Percentiles rank a stretch among this genome's conserved stretches.
Evolutionary conservation across 768 basidiomycete species (phyloP).

Genomic region (Chalciporus sphaerocephalus): DNA sequence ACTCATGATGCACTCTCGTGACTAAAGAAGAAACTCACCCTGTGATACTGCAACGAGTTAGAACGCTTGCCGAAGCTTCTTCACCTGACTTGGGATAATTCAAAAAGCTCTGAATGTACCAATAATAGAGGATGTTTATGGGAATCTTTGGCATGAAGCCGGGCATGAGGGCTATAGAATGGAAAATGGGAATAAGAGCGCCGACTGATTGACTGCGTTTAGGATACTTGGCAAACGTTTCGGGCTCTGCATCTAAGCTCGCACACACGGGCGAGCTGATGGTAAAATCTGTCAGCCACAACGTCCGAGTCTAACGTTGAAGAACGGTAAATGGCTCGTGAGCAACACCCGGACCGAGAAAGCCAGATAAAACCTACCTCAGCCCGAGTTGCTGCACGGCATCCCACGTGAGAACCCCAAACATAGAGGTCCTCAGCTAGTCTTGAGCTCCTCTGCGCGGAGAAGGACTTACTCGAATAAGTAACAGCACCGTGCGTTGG

Average conservation of each 20-base stretch:
- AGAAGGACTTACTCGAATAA: neutral
- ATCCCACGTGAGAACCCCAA: neutral
- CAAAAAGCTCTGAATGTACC: neutral
- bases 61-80: conserved; percentile 1
- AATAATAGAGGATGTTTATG: neutral
- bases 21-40: neutral
- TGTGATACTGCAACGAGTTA: neutral
- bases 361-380: neutral
- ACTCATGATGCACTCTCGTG: conserved; percentile 3
- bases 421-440: neutral
- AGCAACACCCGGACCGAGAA: neutral
- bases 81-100: neutral
- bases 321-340: neutral
- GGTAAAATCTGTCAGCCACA: too few relatives aligned
- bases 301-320: neutral
- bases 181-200: neutral
- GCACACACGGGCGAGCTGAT: too few relatives aligned
- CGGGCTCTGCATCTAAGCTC: too few relatives aligned
- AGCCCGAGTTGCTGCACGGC: neutral
- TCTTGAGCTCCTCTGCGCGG: neutral
- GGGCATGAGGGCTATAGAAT: neutral
- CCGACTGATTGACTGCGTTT: neutral
- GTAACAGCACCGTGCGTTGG: neutral
- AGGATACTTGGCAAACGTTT: neutral
- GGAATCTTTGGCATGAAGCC: neutral